A percentile compares a stretch with the other conserved stretches of the same genome.
phyloP scores from a whole-genome alignment of 345 rosid species.

The Syzygium jambos region DNA sequence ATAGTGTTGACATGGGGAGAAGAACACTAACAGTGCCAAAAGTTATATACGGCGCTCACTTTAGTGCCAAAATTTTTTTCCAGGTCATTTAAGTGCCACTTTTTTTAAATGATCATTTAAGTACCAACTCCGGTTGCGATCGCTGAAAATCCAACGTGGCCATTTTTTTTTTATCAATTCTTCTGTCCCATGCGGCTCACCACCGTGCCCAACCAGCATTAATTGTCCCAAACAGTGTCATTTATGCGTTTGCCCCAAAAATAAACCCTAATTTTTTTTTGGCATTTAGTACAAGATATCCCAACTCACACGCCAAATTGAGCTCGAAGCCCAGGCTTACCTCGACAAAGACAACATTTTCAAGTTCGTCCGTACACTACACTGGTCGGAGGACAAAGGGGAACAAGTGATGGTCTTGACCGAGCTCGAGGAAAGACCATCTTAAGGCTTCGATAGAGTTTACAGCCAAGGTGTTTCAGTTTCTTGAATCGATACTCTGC shows the following conservation, averaged over 20 bases:
- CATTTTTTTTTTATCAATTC: not conserved
- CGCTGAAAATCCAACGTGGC: fast-evolving
- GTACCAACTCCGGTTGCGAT: fast-evolving
- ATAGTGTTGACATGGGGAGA: too few species aligned
- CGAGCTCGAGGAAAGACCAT: constrained; percentile 25
- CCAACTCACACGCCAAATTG: constrained; percentile 19
- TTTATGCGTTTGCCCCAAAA: not conserved
- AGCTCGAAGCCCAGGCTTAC: not conserved
- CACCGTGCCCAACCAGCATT: not conserved
- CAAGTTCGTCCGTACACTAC: constrained; percentile 9
- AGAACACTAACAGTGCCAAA: not conserved
- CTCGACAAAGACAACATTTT: constrained; percentile 19
- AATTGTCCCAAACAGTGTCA: not conserved
- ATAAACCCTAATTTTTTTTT: not conserved
- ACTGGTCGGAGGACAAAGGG: constrained; percentile 19
- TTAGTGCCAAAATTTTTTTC: too few species aligned
- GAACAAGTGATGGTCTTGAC: constrained; percentile 12
- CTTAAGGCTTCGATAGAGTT: constrained; percentile 30
- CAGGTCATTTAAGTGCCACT: too few species aligned
- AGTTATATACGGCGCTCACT: not conserved
- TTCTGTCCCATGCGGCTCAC: fast-evolving
- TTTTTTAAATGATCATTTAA: not conserved
- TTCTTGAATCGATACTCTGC: constrained; percentile 28
- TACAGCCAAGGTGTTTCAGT: constrained; percentile 29
- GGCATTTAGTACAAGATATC: constrained; percentile 26